These are phyloP conservation scores for Phytophthora tubulina DNA, from an alignment of 352 stramenopile species.

Conservation along the genomic window DNA sequence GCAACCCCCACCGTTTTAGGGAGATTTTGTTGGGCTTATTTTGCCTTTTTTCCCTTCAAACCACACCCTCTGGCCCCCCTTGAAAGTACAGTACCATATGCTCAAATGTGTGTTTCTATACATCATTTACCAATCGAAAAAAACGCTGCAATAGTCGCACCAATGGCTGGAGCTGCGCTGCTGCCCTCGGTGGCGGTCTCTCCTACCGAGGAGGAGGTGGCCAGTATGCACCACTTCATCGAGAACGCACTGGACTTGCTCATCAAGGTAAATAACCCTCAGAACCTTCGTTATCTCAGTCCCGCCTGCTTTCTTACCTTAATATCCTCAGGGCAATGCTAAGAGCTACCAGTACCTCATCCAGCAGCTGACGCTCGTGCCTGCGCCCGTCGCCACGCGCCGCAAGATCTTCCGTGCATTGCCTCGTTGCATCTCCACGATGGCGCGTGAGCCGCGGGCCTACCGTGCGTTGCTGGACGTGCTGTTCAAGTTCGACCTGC, in stretches of 20 bases:
- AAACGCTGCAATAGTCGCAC: background rate
- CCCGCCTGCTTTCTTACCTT: too few species aligned
- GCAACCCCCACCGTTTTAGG: too few species aligned
- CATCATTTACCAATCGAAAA: too few species aligned
- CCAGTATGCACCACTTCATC: conserved; percentile 83
- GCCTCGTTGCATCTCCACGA: conserved; percentile 78
- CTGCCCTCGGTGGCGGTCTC: conserved; percentile 16
- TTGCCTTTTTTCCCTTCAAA: too few species aligned
- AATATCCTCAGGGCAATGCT: conserved; percentile 63
- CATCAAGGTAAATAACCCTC: conserved; percentile 55
- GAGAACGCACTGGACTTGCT: conserved; percentile 86
- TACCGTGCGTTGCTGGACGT: conserved; percentile 80
- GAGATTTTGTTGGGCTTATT: too few species aligned
- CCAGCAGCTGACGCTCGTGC: conserved; percentile 63
- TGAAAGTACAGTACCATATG: too few species aligned
- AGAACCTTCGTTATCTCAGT: too few species aligned
- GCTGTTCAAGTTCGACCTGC: conserved; percentile 85
- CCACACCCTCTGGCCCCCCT: too few species aligned
- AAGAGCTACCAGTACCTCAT: conserved; percentile 85
- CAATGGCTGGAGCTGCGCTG: conserved; percentile 50
- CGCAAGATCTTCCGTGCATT: conserved; percentile 82
- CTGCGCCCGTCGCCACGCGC: conserved; percentile 50
- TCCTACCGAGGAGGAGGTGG: conserved; percentile 65
- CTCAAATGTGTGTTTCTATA: too few species aligned
- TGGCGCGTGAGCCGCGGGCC: conserved; percentile 74